phyloP scores from a whole-genome alignment of 1,284 basidiomycete species.

The Cutaneotrichosporon sp. region DNA sequence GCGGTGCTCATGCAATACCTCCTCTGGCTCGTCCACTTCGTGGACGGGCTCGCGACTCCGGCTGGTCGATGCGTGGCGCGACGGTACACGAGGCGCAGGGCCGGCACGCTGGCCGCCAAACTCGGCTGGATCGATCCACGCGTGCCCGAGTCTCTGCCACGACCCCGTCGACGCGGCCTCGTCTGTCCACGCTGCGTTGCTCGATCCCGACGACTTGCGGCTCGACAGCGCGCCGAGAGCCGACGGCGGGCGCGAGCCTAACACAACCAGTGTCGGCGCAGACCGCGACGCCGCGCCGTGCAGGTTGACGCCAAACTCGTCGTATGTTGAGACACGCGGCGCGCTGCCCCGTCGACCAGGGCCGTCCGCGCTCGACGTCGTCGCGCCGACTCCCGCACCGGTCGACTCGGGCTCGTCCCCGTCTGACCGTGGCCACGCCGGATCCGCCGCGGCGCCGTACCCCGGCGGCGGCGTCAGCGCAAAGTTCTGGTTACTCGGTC shows the following conservation, averaged over 20 bases:
- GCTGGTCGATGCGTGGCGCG: too few species aligned
- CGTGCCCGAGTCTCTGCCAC: background rate
- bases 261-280: background rate
- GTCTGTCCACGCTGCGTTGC: too few species aligned
- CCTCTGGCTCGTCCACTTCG: too few species aligned
- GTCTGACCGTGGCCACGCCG: too few species aligned
- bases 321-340: background rate
- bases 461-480: background rate
- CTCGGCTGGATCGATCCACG: background rate
- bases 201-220: too few species aligned
- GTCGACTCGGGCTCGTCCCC: background rate
- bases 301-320: slow-evolving; percentile 11
- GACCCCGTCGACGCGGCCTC: too few species aligned
- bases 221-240: background rate
- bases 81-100: too few species aligned
- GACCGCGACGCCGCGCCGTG: slow-evolving; percentile 1
- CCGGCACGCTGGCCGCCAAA: too few species aligned
- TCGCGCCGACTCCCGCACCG: background rate
- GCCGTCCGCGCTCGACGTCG: slow-evolving; percentile 2
- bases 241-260: background rate
- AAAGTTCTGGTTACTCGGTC: background rate
- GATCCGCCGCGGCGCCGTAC: background rate
- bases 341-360: background rate
- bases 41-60: too few species aligned
- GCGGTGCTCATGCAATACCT: too few species aligned